Conservation (phyloP, 2,329 filamentous ascomycete species). For the Pseudogymnoascus sp. region DNA sequence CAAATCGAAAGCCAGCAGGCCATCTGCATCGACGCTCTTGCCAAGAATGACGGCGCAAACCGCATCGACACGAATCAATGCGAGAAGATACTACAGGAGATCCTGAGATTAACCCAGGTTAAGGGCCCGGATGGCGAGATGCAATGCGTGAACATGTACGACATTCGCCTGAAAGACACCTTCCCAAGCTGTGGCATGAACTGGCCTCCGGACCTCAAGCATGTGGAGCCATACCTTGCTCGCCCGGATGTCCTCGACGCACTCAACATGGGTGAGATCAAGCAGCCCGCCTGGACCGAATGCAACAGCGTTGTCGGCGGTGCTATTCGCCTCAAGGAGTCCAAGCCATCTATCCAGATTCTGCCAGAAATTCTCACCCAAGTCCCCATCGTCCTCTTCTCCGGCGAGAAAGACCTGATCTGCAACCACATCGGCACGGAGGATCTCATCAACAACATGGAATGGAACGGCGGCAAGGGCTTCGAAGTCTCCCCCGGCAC, state of each 20-base stretch:
- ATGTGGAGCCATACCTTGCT: constrained; percentile 77
- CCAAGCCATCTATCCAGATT: constrained; percentile 63
- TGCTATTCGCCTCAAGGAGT: constrained; percentile 63
- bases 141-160: constrained; percentile 89
- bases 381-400: constrained; percentile 78
- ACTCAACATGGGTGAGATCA: constrained; percentile 73
- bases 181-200: constrained; percentile 90
- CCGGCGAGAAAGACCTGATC: constrained; percentile 86
- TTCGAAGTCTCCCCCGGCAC: constrained; percentile 83
- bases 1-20: constrained; percentile 61
- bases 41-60: constrained; percentile 48
- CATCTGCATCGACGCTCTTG: constrained; percentile 55
- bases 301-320: constrained; percentile 72
- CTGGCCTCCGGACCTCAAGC: constrained; percentile 81
- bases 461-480: constrained; percentile 85
- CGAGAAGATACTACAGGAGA: constrained; percentile 65
- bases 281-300: constrained; percentile 83
- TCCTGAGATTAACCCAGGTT: constrained; percentile 59
- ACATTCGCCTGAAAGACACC: constrained; percentile 73
- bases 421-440: constrained; percentile 97
- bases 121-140: constrained; percentile 40
- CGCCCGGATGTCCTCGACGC: constrained; percentile 70
- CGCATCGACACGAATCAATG: constrained; percentile 63
- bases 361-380: constrained; percentile 72
- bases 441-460: constrained; percentile 77